Conservation (phyloP, 2,329 filamentous ascomycete genomes). For the Aspergillus fumigatiaffinis region DNA sequence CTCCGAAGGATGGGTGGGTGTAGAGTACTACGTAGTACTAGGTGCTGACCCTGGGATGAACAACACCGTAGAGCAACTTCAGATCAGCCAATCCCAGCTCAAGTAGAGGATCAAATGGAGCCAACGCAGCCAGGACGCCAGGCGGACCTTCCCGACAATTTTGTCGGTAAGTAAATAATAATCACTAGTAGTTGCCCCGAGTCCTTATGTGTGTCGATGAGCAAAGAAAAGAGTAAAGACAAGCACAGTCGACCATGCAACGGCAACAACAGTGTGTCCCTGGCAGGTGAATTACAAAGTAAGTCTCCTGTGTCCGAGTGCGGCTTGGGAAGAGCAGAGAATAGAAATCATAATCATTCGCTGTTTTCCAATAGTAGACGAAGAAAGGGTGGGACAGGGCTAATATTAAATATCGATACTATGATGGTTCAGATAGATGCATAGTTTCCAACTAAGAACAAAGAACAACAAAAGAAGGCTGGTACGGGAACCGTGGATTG, state of each 20-base stretch:
- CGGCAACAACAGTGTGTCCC: background rate
- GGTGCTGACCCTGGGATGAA: background rate
- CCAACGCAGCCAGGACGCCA: background rate
- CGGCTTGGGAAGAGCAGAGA: background rate
- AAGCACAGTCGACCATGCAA: background rate
- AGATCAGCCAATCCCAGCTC: background rate
- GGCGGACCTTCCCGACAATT: background rate
- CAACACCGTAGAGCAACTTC: background rate
- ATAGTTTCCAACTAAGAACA: too few relatives aligned
- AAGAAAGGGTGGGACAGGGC: too few relatives aligned
- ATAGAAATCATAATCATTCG: background rate
- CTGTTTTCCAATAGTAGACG: too few relatives aligned
- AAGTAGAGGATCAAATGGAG: background rate
- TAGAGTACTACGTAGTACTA: background rate
- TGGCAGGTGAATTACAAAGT: background rate
- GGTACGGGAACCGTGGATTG: background rate
- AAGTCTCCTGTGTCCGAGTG: background rate
- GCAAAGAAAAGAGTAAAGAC: background rate
- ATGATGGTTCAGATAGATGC: too few relatives aligned
- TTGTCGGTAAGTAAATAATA: background rate
- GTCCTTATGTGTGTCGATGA: background rate
- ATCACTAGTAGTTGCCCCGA: background rate
- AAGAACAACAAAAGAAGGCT: background rate
- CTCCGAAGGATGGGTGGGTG: background rate
- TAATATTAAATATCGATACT: background rate